Percentiles rank a stretch among this genome's conserved stretches.
Conservation (phyloP, 768 basidiomycete genomes). For the Hemileccinum impolitum region DNA sequence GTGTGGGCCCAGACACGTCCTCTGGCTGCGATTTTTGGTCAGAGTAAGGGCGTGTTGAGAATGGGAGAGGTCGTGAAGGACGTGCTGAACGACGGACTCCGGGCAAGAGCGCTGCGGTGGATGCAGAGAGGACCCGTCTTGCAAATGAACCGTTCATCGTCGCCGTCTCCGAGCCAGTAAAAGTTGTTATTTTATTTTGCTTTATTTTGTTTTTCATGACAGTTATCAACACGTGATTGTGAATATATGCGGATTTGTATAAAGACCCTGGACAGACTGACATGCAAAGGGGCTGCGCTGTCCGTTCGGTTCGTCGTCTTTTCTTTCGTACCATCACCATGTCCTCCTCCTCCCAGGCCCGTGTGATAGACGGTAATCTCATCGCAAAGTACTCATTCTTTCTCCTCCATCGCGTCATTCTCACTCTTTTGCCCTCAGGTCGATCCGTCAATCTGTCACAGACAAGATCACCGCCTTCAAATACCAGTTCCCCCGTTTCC, state of each 20-base stretch:
- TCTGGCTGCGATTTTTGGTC: constrained; percentile 41
- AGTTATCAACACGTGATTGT: constrained; percentile 22
- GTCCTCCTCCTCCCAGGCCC: constrained; percentile 43
- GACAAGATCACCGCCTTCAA: constrained; percentile 62
- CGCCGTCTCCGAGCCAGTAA: background rate
- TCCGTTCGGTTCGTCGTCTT: constrained; percentile 6
- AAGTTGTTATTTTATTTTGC: background rate
- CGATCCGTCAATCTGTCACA: constrained; percentile 76
- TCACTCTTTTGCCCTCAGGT: constrained; percentile 42
- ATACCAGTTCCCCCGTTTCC: constrained; percentile 78
- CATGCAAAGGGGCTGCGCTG: constrained; percentile 4
- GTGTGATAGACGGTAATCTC: constrained; percentile 78
- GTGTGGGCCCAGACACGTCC: constrained; percentile 8
- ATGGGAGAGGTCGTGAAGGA: constrained; percentile 17
- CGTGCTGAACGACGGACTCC: constrained; percentile 38
- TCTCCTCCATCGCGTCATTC: constrained; percentile 9
- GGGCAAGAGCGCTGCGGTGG: constrained; percentile 54
- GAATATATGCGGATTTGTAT: constrained; percentile 1
- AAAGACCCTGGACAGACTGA: background rate
- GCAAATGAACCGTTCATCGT: constrained; percentile 53
- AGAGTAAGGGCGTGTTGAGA: constrained; percentile 52
- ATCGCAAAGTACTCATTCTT: constrained; percentile 68
- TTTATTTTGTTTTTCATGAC: background rate
- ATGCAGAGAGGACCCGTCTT: constrained; percentile 54
- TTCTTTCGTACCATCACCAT: constrained; percentile 31